A percentile compares a stretch with the other conserved stretches of the same genome.
Evolutionary conservation across 208 protist species (phyloP).

Genomic region (Crithidia bombi): DNA sequence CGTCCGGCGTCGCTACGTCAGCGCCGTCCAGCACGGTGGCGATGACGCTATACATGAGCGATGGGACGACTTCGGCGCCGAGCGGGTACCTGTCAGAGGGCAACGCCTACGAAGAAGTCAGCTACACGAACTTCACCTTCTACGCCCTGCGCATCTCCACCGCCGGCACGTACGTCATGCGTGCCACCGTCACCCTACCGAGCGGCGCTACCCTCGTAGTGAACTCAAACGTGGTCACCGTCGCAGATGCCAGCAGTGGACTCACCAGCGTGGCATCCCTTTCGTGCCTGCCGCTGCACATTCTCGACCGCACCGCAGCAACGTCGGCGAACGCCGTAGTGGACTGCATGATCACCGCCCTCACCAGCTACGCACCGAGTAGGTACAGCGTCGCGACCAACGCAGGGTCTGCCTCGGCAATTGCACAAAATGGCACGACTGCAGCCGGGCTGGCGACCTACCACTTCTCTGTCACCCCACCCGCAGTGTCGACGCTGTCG

Average conservation of each 20-base stretch:
- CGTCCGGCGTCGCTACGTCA: slow-evolving; percentile 34
- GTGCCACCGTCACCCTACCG: slow-evolving; percentile 58
- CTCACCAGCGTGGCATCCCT: slow-evolving; percentile 38
- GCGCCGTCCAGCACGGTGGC: slow-evolving; percentile 48
- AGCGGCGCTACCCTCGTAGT: slow-evolving; percentile 46
- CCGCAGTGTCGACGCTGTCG: slow-evolving; percentile 6
- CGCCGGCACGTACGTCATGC: slow-evolving; percentile 63
- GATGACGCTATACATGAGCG: slow-evolving; percentile 49
- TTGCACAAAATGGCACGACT: slow-evolving; percentile 35
- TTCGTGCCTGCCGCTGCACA: slow-evolving; percentile 57
- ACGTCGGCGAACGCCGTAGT: slow-evolving; percentile 14
- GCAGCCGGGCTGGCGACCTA: slow-evolving; percentile 41
- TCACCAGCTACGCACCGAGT: slow-evolving; percentile 30
- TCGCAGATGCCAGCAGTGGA: slow-evolving; percentile 24
- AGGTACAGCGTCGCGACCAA: slow-evolving; percentile 61
- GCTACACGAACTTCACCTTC: slow-evolving; percentile 68
- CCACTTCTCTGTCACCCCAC: slow-evolving; percentile 67
- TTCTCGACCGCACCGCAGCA: slow-evolving; percentile 37
- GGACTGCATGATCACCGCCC: slow-evolving; percentile 52
- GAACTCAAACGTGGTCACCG: slow-evolving; percentile 48
- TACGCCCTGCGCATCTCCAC: slow-evolving; percentile 49
- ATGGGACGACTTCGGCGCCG: slow-evolving; percentile 34
- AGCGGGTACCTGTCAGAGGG: slow-evolving; percentile 44
- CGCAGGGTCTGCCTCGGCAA: slow-evolving; percentile 50
- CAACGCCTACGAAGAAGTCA: slow-evolving; percentile 40